Base-by-base conservation (phyloP, 176 grass and related monocot genomes). In the Rhynchospora tenuis region DNA sequence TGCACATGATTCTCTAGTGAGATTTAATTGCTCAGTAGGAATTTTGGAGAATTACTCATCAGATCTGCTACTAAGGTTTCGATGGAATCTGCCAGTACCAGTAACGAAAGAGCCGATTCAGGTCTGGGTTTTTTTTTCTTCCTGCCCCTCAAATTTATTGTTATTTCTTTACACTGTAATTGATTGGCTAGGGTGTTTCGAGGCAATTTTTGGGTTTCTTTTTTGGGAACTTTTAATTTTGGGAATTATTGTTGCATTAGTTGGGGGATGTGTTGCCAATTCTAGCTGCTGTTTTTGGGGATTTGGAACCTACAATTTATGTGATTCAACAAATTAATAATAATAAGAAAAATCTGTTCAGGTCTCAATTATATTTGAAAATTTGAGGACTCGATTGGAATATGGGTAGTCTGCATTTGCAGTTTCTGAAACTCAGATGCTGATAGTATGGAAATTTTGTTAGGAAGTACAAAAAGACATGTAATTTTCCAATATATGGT, bases 81-180 rank as follows among this genome's bases (percentile, higher is more conserved):
- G 42, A 82, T 82, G 80, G 80, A 82, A 66, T 82, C 80, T 64
- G 27, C 61, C 26, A 64, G 59, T 31, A 38, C 61, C 26, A 64
- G 59, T 31, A 38, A 48, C 15, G n/a, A 19, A 16, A 67, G 6
- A 31, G 7, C 60, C 5, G 60, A 66, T 67, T 66, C 80, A 65
- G 60, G 43, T 82, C 31, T 67, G 44, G 73, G 73, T 55, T 55
- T 76, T 76, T 3, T 29, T 44, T 24, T 66, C 48, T 45, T 82
- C 61, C 44, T 6, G n/a, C 33, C 31, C 9, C 44, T 14, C 60
- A 62, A 64, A 28, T 65, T 82, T 44, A 60, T 52, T 82, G 12
- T 31, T 42, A 9, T 63, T 81, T 12, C 4, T 62, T 81, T 64
- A 14, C 63, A 11, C 7, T 81, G 9, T 38, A 14, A 79, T 79